Evolutionary conservation across 345 rosid genomes (phyloP), one percentile per base, ranked within the genome.

Genomic region (Dipteronia dyeriana): DNA sequence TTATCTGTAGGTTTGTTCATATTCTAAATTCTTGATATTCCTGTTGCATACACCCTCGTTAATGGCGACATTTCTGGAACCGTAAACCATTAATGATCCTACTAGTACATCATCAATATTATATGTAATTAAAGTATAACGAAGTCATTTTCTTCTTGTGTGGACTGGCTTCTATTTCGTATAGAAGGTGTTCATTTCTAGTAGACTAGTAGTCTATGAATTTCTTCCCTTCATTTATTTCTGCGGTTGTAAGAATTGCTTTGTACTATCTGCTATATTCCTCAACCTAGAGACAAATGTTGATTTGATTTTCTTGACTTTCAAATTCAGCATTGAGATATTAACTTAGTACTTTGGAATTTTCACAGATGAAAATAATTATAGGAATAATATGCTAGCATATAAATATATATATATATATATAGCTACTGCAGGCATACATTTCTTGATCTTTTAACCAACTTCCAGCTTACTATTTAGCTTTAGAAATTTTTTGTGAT

Each of bases 131-230:
- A 45, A 7, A 23, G 54, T 66, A 43, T 56, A 66, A 53, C 38
- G 72, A 66, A 34, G 53, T 75, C 78, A 75, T 63, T 53, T 22
- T 31, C 62, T 56, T 70, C 22, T 14, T 9, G 19, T 7, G 29
- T 38, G 62, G 7, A 14, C 6, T 29, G 65, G n/a, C 56, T 43
- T 61, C 41, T 57, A n/a, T n/a, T n/a, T n/a, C n/a, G n/a, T n/a
- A n/a, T n/a, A n/a, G n/a, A n/a, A n/a, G n/a, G n/a, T n/a, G n/a
- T n/a, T n/a, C n/a, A n/a, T n/a, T n/a, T n/a, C n/a, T n/a, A n/a
- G n/a, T n/a, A n/a, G n/a, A n/a, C n/a, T n/a, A n/a, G n/a, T 60
- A 3, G 56, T 39, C 57, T 5, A 53, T 53, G 23, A 73, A 39
- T 73, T 19, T 12, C 17, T 60, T 25, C 62, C 45, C 16, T 61